phyloP scores from a whole-genome alignment of 352 stramenopile species.

The Elongisporangium anandrum region DNA sequence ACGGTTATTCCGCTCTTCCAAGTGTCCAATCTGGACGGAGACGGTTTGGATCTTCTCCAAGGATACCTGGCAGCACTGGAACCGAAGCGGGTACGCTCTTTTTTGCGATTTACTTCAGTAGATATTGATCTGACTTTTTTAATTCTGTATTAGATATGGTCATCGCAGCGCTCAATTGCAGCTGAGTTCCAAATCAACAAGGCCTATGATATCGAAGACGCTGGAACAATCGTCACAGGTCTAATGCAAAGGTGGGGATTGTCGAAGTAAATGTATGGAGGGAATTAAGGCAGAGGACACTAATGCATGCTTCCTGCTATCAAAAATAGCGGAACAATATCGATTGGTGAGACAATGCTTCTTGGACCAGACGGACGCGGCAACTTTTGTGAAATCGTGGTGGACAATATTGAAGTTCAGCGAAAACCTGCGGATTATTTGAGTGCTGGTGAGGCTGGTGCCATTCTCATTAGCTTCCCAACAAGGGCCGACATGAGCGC shows the following conservation, averaged over 20 bases:
- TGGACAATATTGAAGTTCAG: slow-evolving; percentile 82
- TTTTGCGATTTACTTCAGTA: neutral
- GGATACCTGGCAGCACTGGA: slow-evolving; percentile 47
- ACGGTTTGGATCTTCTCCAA: slow-evolving; percentile 51
- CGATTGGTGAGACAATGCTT: slow-evolving; percentile 57
- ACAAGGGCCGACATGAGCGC: slow-evolving; percentile 8
- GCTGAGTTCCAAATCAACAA: slow-evolving; percentile 79
- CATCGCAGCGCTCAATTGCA: slow-evolving; percentile 36
- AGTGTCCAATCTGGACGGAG: slow-evolving; percentile 58
- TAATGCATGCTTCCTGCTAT: neutral
- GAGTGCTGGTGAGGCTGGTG: slow-evolving; percentile 64
- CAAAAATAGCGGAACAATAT: slow-evolving; percentile 44
- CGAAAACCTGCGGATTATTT: slow-evolving; percentile 54
- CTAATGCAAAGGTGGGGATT: slow-evolving; percentile 43
- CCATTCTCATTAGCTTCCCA: slow-evolving; percentile 51
- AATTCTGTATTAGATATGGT: slow-evolving; percentile 28
- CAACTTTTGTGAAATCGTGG: slow-evolving; percentile 54
- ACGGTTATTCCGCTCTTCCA: slow-evolving; percentile 49
- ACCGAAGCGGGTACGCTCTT: slow-evolving; percentile 41
- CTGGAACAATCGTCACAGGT: slow-evolving; percentile 62
- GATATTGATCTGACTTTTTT: neutral
- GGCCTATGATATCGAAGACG: slow-evolving; percentile 70
- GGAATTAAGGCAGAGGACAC: neutral
- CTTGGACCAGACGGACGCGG: slow-evolving; percentile 54
- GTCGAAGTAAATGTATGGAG: neutral